phyloP scores from a whole-genome alignment of 2,329 filamentous ascomycete genomes.

The Trichoderma oligosporum region DNA sequence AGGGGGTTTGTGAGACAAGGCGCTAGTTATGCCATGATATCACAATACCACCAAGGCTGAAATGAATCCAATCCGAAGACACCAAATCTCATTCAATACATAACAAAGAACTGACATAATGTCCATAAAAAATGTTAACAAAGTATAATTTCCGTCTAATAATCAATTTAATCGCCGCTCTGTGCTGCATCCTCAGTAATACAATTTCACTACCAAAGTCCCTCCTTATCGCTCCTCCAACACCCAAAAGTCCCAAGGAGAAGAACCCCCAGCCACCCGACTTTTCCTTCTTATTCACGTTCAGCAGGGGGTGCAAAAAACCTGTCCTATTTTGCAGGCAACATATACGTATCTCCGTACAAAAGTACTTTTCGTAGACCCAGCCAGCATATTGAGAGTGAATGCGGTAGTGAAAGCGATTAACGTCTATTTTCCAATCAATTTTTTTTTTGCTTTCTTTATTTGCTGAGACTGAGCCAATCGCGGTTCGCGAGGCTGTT shows the following conservation, averaged over 20 bases:
- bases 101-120: no score
- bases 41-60: neutral
- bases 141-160: neutral
- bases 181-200: neutral
- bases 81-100: no score
- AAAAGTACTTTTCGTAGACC: no score
- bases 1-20: neutral
- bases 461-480: neutral
- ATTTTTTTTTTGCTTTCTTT: no score
- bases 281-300: slow-evolving; percentile 20
- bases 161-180: neutral
- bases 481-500: neutral
- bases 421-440: no score
- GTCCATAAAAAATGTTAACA: no score
- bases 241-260: slow-evolving; percentile 24
- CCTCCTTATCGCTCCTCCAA: slow-evolving; percentile 26
- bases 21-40: neutral
- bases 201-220: slow-evolving; percentile 17
- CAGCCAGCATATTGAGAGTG: no score
- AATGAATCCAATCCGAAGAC: neutral
- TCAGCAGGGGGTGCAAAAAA: slow-evolving; percentile 10
- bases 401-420: no score
- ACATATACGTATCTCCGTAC: no score
- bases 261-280: slow-evolving; percentile 27
- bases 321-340: slow-evolving; percentile 9